These are phyloP conservation scores for Jatropha multifida DNA, from an alignment of 441 rosid genomes.

Conservation along the genomic window DNA sequence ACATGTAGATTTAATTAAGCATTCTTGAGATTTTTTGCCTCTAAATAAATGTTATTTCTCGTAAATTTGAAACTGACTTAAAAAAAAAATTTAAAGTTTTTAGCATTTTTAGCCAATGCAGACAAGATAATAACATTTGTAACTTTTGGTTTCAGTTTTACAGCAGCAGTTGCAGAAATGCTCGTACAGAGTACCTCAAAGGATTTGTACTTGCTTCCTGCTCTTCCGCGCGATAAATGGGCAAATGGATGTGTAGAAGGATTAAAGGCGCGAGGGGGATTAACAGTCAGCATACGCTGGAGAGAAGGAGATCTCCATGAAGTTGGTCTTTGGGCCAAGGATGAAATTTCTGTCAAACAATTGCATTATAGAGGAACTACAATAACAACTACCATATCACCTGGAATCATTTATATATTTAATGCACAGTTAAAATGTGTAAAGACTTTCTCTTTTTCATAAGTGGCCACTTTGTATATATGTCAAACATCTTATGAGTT, in stretches of 20 bases:
- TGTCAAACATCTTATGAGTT: too few species aligned
- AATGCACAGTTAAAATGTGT: conserved; percentile 47
- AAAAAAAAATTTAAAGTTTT: background rate
- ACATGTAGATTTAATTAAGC: too few species aligned
- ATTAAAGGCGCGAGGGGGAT: conserved; percentile 70
- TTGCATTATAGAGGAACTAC: conserved; percentile 58
- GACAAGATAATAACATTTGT: background rate
- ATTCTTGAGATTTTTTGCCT: background rate
- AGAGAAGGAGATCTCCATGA: conserved; percentile 71
- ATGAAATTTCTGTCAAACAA: conserved; percentile 30
- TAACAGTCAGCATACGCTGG: conserved; percentile 71
- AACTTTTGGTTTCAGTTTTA: conserved; percentile 45
- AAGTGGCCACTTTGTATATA: background rate
- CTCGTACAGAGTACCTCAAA: conserved; percentile 72
- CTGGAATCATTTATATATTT: conserved; percentile 38
- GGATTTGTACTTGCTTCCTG: conserved; percentile 82
- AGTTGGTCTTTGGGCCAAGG: conserved; percentile 44
- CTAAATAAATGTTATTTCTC: background rate
- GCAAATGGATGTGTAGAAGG: conserved; percentile 68
- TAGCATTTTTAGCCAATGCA: background rate
- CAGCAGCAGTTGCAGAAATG: conserved; percentile 91
- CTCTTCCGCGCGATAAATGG: conserved; percentile 82
- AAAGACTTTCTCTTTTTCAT: conserved; percentile 21
- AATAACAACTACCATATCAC: conserved; percentile 33
- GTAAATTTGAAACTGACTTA: background rate